A percentile compares a stretch with the other conserved stretches of the same genome.
Conservation (phyloP, 2,329 filamentous ascomycete species). For the Fusarium burgessii region DNA sequence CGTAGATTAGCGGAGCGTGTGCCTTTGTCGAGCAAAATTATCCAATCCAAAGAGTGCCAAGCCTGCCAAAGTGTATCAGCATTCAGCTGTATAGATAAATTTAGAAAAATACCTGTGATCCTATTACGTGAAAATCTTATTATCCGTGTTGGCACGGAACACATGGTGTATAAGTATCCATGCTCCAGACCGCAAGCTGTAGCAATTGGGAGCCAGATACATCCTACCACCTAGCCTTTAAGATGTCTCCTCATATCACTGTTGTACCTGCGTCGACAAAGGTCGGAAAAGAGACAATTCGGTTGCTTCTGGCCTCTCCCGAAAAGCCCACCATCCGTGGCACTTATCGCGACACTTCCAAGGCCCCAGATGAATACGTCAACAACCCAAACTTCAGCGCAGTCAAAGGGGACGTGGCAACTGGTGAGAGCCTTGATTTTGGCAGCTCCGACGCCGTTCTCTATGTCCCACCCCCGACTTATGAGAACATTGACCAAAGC, state of each 20-base stretch:
- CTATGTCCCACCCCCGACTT: conserved; percentile 50
- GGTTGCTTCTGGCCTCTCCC: conserved; percentile 40
- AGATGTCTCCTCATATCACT: conserved; percentile 47
- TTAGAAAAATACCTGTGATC: background rate
- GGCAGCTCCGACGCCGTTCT: conserved; percentile 47
- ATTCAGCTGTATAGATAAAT: background rate
- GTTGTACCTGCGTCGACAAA: conserved; percentile 50
- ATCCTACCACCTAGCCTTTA: background rate
- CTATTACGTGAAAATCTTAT: background rate
- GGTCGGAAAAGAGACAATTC: conserved; percentile 46
- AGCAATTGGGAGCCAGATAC: background rate
- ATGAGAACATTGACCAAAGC: conserved; percentile 39
- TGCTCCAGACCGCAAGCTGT: background rate
- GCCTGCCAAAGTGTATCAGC: background rate
- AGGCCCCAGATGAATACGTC: conserved; percentile 47
- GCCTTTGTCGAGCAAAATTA: background rate
- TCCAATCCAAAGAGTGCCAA: background rate
- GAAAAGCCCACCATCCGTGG: conserved; percentile 39
- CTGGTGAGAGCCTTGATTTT: conserved; percentile 45
- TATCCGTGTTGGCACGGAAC: background rate
- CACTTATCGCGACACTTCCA: conserved; percentile 48
- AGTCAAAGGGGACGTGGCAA: conserved; percentile 45
- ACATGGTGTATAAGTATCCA: background rate
- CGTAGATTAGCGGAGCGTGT: background rate
- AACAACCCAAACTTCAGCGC: conserved; percentile 44